Evolutionary conservation across 108 stramenopile species (phyloP).

Genomic region (Skeletonema costatum): DNA sequence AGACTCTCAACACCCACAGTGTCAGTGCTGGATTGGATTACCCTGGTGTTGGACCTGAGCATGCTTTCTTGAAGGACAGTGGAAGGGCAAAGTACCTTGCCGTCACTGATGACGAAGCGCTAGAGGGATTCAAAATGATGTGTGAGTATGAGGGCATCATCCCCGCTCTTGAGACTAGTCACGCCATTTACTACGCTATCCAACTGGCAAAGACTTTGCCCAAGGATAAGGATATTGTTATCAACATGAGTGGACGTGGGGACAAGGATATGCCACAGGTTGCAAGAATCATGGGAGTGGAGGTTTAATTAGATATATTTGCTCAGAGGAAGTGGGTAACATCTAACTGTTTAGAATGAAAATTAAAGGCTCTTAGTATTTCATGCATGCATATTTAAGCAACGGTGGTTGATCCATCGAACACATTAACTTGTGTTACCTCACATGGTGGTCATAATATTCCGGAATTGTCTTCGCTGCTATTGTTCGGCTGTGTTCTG

Average conservation of each 20-base stretch:
- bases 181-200: slow-evolving; percentile 92
- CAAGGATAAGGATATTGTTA: slow-evolving; percentile 88
- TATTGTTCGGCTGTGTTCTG: too few relatives aligned
- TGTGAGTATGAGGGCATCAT: slow-evolving; percentile 95
- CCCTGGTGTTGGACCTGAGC: slow-evolving; percentile 97
- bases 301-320: slow-evolving; percentile 60
- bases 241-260: slow-evolving; percentile 96
- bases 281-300: slow-evolving; percentile 92
- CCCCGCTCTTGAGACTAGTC: slow-evolving; percentile 94
- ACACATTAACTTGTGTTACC: too few relatives aligned
- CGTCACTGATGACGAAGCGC: slow-evolving; percentile 91
- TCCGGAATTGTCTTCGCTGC: too few relatives aligned
- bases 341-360: not conserved
- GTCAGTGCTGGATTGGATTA: slow-evolving; percentile 96
- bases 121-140: slow-evolving; percentile 92
- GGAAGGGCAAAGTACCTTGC: slow-evolving; percentile 90
- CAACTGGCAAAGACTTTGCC: slow-evolving; percentile 89
- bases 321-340: not conserved
- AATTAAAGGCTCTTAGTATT: too few relatives aligned
- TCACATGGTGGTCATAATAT: too few relatives aligned
- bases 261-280: slow-evolving; percentile 98
- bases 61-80: slow-evolving; percentile 90
- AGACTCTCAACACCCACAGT: slow-evolving; percentile 92
- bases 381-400: too few relatives aligned
- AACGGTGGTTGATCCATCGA: too few relatives aligned